phyloP scores from a whole-genome alignment of 2,329 filamentous ascomycete species.

The Xylariaceae sp. region DNA sequence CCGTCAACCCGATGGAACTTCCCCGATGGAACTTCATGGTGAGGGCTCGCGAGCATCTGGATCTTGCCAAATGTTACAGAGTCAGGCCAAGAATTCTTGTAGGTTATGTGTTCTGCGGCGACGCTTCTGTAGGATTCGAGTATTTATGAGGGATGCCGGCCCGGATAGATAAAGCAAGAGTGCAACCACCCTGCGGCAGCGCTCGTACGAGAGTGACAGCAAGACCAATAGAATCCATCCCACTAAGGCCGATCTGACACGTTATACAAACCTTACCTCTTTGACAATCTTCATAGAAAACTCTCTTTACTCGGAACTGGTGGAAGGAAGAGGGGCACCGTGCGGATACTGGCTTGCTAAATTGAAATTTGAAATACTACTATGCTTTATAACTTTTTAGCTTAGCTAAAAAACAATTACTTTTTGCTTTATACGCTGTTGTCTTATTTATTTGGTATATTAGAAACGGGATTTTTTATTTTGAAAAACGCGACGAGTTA shows the following conservation, averaged over 20 bases:
- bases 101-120: too few relatives aligned
- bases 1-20: conserved; percentile 15
- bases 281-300: not conserved
- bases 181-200: too few relatives aligned
- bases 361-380: not conserved
- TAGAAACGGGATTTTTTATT: not conserved
- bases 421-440: not conserved
- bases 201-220: too few relatives aligned
- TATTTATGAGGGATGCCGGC: too few relatives aligned
- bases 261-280: not conserved
- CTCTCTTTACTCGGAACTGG: not conserved
- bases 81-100: too few relatives aligned
- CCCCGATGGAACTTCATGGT: conserved; percentile 7
- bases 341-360: not conserved
- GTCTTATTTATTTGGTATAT: not conserved
- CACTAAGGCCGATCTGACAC: not conserved
- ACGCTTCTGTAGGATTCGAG: too few relatives aligned
- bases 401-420: not conserved
- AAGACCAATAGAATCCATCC: too few relatives aligned
- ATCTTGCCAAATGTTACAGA: too few relatives aligned
- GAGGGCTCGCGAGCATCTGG: not conserved
- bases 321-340: too few relatives aligned
- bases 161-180: too few relatives aligned
- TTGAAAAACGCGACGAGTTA: not conserved
- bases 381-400: not conserved